phyloP scores from a whole-genome alignment of 2,329 filamentous ascomycete genomes.

The Penicillium sp. region DNA sequence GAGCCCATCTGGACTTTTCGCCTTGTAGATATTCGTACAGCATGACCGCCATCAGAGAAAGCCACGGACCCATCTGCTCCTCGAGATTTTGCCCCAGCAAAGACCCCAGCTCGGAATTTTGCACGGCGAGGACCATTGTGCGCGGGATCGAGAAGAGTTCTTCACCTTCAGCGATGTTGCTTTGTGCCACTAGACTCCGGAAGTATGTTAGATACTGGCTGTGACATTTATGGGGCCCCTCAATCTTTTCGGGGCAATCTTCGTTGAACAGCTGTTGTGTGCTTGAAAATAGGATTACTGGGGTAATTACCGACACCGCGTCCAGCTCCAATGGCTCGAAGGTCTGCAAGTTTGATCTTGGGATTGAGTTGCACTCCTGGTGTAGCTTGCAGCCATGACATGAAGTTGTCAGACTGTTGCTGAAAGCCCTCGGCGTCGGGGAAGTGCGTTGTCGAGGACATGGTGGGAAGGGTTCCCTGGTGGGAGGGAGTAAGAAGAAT shows the following conservation, averaged over 20 bases:
- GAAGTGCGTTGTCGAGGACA: slow-evolving; percentile 38
- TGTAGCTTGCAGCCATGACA: slow-evolving; percentile 54
- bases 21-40: slow-evolving; percentile 67
- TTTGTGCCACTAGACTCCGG: slow-evolving; percentile 58
- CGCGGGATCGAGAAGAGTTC: slow-evolving; percentile 78
- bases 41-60: slow-evolving; percentile 70
- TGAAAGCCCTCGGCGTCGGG: slow-evolving; percentile 41
- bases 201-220: slow-evolving; percentile 22
- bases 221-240: slow-evolving; percentile 10
- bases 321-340: slow-evolving; percentile 55
- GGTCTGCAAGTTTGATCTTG: slow-evolving; percentile 57
- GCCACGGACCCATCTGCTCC: slow-evolving; percentile 48
- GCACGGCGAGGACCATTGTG: slow-evolving; percentile 63
- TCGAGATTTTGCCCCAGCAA: slow-evolving; percentile 55
- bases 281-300: slow-evolving; percentile 5
- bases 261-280: slow-evolving; percentile 20
- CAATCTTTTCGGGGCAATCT: slow-evolving; percentile 8
- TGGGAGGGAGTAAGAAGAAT: slow-evolving; percentile 12
- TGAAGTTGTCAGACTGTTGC: slow-evolving; percentile 50
- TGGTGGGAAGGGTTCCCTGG: slow-evolving; percentile 17
- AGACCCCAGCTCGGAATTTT: slow-evolving; percentile 65
- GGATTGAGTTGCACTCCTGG: slow-evolving; percentile 53
- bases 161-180: slow-evolving; percentile 69
- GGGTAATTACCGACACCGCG: slow-evolving; percentile 59
- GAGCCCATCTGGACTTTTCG: slow-evolving; percentile 64